phyloP scores from a whole-genome alignment of 345 rosid species.

The Noccaea bulbosa region DNA sequence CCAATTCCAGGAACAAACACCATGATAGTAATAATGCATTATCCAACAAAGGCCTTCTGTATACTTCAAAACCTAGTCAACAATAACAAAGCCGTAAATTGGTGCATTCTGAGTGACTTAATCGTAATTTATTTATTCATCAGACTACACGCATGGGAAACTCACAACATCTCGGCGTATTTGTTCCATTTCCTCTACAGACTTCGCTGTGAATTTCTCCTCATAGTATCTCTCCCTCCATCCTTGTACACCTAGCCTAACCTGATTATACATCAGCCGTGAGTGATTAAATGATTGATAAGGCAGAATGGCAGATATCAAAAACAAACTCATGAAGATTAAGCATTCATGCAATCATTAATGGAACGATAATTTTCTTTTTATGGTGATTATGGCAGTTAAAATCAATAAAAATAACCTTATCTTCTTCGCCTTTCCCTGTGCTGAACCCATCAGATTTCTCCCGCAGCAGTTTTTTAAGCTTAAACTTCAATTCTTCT shows the following conservation, averaged over 20 bases:
- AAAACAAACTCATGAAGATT: constrained; percentile 14
- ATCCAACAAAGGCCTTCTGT: constrained; percentile 98
- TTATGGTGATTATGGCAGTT: background rate
- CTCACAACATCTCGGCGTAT: constrained; percentile 90
- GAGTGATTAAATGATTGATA: background rate
- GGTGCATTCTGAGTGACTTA: constrained; percentile 12
- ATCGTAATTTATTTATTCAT: constrained; percentile 1
- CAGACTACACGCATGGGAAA: constrained; percentile 30
- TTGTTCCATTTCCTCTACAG: constrained; percentile 69
- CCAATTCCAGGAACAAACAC: constrained; percentile 99
- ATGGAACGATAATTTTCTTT: background rate
- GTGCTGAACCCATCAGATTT: constrained; percentile 76
- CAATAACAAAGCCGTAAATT: constrained; percentile 17
- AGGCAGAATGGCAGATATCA: background rate
- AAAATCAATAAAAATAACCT: constrained; percentile 52
- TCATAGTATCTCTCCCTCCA: constrained; percentile 97
- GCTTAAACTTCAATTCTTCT: constrained; percentile 73
- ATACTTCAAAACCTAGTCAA: constrained; percentile 70
- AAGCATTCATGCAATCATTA: constrained; percentile 18
- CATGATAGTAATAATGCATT: constrained; percentile 95
- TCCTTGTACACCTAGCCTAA: constrained; percentile 79
- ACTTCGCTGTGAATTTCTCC: constrained; percentile 71
- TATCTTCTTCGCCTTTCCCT: constrained; percentile 64
- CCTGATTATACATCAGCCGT: constrained; percentile 47
- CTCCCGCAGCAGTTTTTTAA: constrained; percentile 68